Conservation (phyloP, 78 protist species). For the slime mould (Dictyostelium discoideum) region dicty_2.7 NC_007090.3:944001-944500, state of each 20-base stretch:
- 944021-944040: slow-evolving; percentile 70
- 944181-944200: slow-evolving; percentile 57
- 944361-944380: slow-evolving; percentile 37
- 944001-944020: slow-evolving; percentile 58
- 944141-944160: slow-evolving; percentile 4
- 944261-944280: slow-evolving; percentile 22
- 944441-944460: too few relatives aligned
- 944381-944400: slow-evolving; percentile 7
- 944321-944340: background rate
- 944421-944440: too few relatives aligned
- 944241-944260: slow-evolving; percentile 14
- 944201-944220: background rate
- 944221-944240: slow-evolving; percentile 49
- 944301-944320: slow-evolving; percentile 2
- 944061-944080: background rate
- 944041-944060: slow-evolving; percentile 37
- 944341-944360: slow-evolving; percentile 28
- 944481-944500: too few relatives aligned
- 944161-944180: slow-evolving; percentile 22
- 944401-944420: background rate
- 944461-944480: too few relatives aligned
- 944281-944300: slow-evolving; percentile 32
- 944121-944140: background rate
- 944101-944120: slow-evolving; percentile 16
- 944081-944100: slow-evolving; percentile 48